phyloP scores from a whole-genome alignment of 2,329 filamentous ascomycete genomes.

The Beauveria scarabaeidicola region DNA sequence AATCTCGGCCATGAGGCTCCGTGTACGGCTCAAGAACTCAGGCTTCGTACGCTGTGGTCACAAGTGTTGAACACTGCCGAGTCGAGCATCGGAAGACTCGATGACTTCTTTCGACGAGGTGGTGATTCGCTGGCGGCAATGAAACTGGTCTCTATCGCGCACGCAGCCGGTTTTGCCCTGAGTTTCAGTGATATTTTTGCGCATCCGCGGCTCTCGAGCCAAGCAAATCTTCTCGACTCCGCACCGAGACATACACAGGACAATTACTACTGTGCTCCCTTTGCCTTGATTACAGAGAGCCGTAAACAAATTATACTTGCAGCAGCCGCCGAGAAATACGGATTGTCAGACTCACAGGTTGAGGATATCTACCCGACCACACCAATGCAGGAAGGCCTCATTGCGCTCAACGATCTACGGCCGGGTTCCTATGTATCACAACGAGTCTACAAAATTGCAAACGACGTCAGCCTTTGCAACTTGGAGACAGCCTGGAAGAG shows the following conservation, averaged over 20 bases:
- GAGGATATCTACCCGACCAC: slow-evolving; percentile 31
- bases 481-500: background rate
- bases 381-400: slow-evolving; percentile 28
- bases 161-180: slow-evolving; percentile 19
- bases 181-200: slow-evolving; percentile 23
- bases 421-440: background rate
- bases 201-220: background rate
- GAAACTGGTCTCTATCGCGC: slow-evolving; percentile 30
- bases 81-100: slow-evolving; percentile 20
- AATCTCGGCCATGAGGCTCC: background rate
- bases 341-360: slow-evolving; percentile 20
- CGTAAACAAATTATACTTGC: background rate
- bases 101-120: slow-evolving; percentile 30
- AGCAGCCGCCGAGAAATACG: slow-evolving; percentile 18
- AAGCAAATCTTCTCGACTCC: background rate
- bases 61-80: slow-evolving; percentile 29
- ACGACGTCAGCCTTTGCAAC: background rate
- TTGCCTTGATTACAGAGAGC: background rate
- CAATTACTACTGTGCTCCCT: background rate
- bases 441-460: background rate
- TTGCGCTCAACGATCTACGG: slow-evolving; percentile 25
- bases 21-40: background rate
- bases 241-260: background rate
- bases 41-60: slow-evolving; percentile 28
- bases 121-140: slow-evolving; percentile 38